Base-by-base conservation (phyloP, 75 land plant genomes). In the Larix kaempferi region DNA sequence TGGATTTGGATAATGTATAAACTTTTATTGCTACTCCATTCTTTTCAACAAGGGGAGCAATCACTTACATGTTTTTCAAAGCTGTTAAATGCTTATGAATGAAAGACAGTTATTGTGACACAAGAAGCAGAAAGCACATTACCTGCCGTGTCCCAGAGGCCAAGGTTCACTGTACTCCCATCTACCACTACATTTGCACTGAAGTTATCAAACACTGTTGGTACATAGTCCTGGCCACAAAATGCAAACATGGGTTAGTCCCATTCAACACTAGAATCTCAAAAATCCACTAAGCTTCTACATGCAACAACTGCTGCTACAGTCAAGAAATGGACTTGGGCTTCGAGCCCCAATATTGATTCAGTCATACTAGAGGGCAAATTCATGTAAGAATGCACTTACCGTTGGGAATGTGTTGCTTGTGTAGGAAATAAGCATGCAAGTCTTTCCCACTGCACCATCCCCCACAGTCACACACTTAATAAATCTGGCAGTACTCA, bases 131-230 rank as follows among this genome's bases (percentile, higher is more conserved):
- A 21, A 59, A 22, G 33, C 17, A 19, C 22, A 23, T 71, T 74
- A 84, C 88, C 88, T 71, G 88, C 86, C 17, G 88, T 87, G 76
- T 87, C 88, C 88, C 88, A 87, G 6, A 87, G 77, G 19, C 83
- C 88, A 11, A 87, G 86, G 63, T 87, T 84, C 19, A 87, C 86
- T 19, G 86, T 84, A 78, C 52, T 83, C 13, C 88, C 88, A 78
- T 86, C 88, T 10, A 80, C 86, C 26, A 86, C 88, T 23, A 86
- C 87, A 71, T 85, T 85, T 16, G 87, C 84, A 76, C 87, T 85
- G 72, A 84, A 87, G 58, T 87, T 87, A 82, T 84, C 88, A 77
- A 86, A 85, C 29, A 86, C 84, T 52, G 87, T 86, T 6, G 87
- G 87, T 52, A 86, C 84, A 74, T 86, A 86, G 49, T 86, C 87